Evolutionary conservation across 495 filamentous ascomycete species (phyloP).

Genomic region (Aspergillus ostianus): DNA sequence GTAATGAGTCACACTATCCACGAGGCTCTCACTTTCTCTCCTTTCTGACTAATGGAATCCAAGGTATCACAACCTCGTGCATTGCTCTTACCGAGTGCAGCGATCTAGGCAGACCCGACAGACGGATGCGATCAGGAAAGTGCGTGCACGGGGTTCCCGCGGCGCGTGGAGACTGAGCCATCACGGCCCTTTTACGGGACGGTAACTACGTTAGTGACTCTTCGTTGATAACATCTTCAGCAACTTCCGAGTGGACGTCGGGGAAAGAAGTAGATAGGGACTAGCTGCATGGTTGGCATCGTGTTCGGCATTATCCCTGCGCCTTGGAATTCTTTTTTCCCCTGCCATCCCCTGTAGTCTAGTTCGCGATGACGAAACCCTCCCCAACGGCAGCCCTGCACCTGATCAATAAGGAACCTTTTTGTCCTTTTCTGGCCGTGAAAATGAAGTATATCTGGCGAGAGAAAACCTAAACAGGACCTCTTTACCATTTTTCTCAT

Average conservation of each 20-base stretch:
- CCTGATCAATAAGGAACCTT: no score
- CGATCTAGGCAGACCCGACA: background rate
- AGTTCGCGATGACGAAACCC: background rate
- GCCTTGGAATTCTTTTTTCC: background rate
- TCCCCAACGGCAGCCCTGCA: no score
- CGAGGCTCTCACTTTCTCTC: background rate
- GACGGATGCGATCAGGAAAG: background rate
- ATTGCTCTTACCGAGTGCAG: background rate
- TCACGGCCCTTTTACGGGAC: background rate
- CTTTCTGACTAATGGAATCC: background rate
- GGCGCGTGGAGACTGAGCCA: background rate
- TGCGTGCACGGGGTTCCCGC: background rate
- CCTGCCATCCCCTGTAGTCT: background rate
- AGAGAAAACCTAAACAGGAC: no score
- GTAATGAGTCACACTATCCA: background rate
- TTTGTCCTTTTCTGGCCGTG: no score
- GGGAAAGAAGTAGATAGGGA: background rate
- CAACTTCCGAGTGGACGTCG: no score
- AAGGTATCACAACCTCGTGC: background rate
- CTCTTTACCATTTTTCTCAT: no score
- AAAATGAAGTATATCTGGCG: no score
- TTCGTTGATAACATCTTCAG: no score
- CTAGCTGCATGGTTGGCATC: background rate
- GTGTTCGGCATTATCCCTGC: background rate
- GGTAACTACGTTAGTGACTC: background rate